phyloP scores from a whole-genome alignment of 768 basidiomycete genomes.

The Nevesoporus exiguus region DNA sequence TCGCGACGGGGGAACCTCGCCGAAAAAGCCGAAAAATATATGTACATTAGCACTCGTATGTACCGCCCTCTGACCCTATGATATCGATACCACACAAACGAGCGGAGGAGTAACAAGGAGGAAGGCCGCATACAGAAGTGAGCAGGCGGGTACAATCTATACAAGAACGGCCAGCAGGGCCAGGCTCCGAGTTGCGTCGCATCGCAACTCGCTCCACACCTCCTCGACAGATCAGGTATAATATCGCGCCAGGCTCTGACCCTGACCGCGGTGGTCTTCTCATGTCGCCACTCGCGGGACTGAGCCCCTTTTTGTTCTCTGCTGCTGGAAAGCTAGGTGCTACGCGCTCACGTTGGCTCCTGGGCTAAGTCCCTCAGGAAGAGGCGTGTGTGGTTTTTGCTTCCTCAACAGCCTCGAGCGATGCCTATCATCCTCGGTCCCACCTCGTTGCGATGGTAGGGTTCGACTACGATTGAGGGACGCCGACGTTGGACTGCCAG shows the following conservation, averaged over 20 bases:
- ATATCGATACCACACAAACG: background rate
- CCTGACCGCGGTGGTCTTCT: background rate
- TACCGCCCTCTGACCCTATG: background rate
- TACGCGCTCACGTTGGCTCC: conserved; percentile 26
- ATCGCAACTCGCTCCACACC: conserved; percentile 9
- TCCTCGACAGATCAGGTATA: conserved; percentile 18
- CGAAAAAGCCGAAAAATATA: conserved; percentile 3
- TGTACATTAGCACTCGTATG: conserved; percentile 2
- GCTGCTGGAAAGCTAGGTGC: background rate
- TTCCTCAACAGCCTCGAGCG: conserved; percentile 46
- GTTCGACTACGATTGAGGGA: conserved; percentile 58
- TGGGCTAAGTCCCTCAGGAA: conserved; percentile 18
- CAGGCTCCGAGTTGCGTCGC: conserved; percentile 5
- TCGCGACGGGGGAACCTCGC: background rate
- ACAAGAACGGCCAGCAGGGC: conserved; percentile 15
- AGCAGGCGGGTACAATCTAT: background rate
- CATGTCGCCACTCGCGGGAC: conserved; percentile 6
- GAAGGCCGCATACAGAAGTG: background rate
- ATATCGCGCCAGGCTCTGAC: background rate
- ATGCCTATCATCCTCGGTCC: conserved; percentile 36
- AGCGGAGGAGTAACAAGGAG: background rate
- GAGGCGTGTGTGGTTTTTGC: conserved; percentile 43
- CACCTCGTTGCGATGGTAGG: conserved; percentile 40
- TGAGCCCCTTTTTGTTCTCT: background rate
- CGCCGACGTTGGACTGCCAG: conserved; percentile 29